A percentile compares a stretch with the other conserved stretches of the same genome.
phyloP scores from a whole-genome alignment of 2,329 filamentous ascomycete genomes.

The Byssothecium circinans region DNA sequence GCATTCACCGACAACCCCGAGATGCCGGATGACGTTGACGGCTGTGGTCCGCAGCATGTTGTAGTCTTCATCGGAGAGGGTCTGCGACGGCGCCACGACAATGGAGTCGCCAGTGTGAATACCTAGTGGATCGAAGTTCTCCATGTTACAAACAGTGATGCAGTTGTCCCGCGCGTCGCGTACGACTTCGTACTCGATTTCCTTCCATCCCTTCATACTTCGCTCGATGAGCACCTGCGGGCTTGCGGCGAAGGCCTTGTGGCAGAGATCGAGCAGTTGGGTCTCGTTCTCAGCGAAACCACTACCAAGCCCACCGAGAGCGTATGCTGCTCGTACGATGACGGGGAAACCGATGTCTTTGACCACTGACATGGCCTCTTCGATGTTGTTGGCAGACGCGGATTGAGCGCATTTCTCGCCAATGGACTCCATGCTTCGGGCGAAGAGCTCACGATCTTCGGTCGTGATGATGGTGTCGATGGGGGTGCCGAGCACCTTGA shows the following conservation, averaged over 20 bases:
- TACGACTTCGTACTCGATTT: slow-evolving; percentile 98
- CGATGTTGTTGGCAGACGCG: slow-evolving; percentile 82
- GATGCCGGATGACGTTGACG: slow-evolving; percentile 93
- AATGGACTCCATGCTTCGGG: slow-evolving; percentile 97
- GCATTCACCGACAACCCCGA: slow-evolving; percentile 97
- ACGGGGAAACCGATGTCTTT: slow-evolving; percentile 94
- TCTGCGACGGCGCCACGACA: slow-evolving; percentile 95
- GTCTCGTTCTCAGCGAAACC: slow-evolving; percentile 89
- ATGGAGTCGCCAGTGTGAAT: slow-evolving; percentile 99
- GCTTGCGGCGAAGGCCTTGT: slow-evolving; percentile 91
- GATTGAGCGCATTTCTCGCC: slow-evolving; percentile 98
- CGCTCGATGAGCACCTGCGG: slow-evolving; percentile 95
- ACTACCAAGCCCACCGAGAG: slow-evolving; percentile 89
- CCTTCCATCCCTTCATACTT: slow-evolving; percentile 99
- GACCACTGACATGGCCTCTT: slow-evolving; percentile 86
- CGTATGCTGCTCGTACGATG: slow-evolving; percentile 95
- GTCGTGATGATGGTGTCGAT: slow-evolving; percentile 99
- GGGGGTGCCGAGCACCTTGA: slow-evolving; percentile 91
- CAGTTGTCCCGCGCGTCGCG: slow-evolving; percentile 96
- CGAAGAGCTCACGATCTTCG: slow-evolving; percentile 95
- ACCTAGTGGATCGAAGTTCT: slow-evolving; percentile 97
- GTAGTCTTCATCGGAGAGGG: slow-evolving; percentile 95
- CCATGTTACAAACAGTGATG: slow-evolving; percentile 99
- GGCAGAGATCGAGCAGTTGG: slow-evolving; percentile 83
- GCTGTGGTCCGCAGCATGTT: slow-evolving; percentile 98